phyloP scores from a whole-genome alignment of 805 yeast species.

The Maudiozyma pseudohumilis region DNA sequence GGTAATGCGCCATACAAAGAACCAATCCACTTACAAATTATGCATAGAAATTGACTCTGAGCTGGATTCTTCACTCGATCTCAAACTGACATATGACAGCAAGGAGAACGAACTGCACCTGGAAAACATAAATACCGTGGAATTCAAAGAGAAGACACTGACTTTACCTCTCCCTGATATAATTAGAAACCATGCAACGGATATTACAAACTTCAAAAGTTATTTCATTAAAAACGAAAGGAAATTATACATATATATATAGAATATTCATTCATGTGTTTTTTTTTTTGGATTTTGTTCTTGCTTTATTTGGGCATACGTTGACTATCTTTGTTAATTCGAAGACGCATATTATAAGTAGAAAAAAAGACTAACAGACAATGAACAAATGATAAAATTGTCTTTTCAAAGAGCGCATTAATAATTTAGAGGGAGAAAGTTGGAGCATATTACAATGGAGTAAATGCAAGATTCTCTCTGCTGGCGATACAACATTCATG shows the following conservation, averaged over 20 bases:
- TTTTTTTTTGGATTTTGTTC: no score
- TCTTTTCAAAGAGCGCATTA: no score
- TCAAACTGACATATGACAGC: constrained; percentile 25
- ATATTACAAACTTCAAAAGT: constrained; percentile 16
- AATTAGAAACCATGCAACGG: constrained; percentile 8
- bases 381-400: no score
- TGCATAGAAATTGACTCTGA: constrained; percentile 31
- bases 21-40: constrained; percentile 25
- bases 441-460: constrained; percentile 30
- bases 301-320: no score
- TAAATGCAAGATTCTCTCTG: constrained; percentile 82
- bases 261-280: constrained; percentile 1
- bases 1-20: constrained; percentile 24
- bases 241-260: constrained; percentile 27
- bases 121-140: constrained; percentile 20
- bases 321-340: background rate
- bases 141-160: constrained; percentile 19
- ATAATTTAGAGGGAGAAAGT: no score
- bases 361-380: no score
- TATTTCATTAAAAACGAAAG: constrained; percentile 25
- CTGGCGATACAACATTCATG: constrained; percentile 42
- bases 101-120: constrained; percentile 26
- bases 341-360: background rate
- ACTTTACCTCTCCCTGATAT: constrained; percentile 32
- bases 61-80: constrained; percentile 27